Base-by-base conservation (phyloP, 345 rosid species). In the Pistacia vera region DNA sequence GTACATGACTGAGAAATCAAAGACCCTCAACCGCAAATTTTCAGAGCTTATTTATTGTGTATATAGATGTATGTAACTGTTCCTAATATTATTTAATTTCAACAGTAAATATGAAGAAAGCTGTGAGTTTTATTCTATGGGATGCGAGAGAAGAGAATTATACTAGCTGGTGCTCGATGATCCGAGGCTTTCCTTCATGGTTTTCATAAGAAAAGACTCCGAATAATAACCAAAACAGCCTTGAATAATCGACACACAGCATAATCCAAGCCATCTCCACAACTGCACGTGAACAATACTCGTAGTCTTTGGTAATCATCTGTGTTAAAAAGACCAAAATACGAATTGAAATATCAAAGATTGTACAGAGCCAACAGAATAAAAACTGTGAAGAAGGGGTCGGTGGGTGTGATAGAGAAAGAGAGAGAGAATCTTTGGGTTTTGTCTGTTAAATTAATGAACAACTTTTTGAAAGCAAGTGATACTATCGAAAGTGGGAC, bases 141-240 rank as follows among this genome's bases (percentile, higher is more conserved):
- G 13, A 49, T 11, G 54, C 54, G 12, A 49, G 38, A 9, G 38
- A 30, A 5, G 36, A 68, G 51, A 30, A 8, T 41, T 41, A 41
- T 41, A 59, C 0, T 17, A 68, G 25, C 17, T 8, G 52, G 49
- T 79, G 90, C 87, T 91, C 85, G 87, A 86, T 64, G 79, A 95
- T 91, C 90, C 89, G 86, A 74, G 93, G 98, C 72, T 93, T 95
- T 75, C 97, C 96, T 73, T 91, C 95, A 57, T 91, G 97, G 77
- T 93, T 89, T 83, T 95, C 97, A 72, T 91, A 93, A 63, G 97
- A 82, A 83, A 90, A 95, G 57, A 95, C 87, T 49, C 94, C 88
- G 62, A 87, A 93, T 60, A 92, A 78, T 71, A 91, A 68, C 96
- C 98, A 89, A 75, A 89, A 91, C 51, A 91, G 91, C 81, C 89